phyloP scores from a whole-genome alignment of 495 filamentous ascomycete species.

The Daldinia caldariorum region DNA sequence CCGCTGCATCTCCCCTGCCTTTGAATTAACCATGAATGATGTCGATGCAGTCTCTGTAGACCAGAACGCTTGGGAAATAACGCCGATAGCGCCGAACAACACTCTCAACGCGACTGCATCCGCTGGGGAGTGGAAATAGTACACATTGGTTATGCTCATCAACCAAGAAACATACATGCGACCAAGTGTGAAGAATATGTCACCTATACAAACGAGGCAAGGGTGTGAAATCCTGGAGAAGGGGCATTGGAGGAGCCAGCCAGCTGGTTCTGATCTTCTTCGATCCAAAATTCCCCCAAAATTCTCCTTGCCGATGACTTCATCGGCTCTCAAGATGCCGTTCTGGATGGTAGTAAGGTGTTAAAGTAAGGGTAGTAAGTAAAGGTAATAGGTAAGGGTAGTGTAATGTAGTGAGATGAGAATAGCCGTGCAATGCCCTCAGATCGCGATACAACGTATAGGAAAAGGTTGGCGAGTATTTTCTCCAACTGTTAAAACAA shows the following conservation, averaged over 20 bases:
- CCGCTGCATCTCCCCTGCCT: slow-evolving; percentile 4
- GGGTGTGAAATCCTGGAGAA: slow-evolving; percentile 12
- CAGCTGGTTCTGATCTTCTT: slow-evolving; percentile 23
- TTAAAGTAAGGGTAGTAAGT: slow-evolving; percentile 12
- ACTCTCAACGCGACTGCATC: slow-evolving; percentile 29
- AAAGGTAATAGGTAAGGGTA: not conserved
- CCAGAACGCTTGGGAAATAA: slow-evolving; percentile 33
- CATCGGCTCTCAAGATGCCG: slow-evolving; percentile 36
- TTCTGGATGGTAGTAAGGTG: slow-evolving; percentile 22
- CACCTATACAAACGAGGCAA: slow-evolving; percentile 23
- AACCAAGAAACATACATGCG: slow-evolving; percentile 28
- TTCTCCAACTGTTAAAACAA: slow-evolving; percentile 29
- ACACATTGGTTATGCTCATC: slow-evolving; percentile 29
- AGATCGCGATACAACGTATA: slow-evolving; percentile 39
- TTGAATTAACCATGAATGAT: slow-evolving; percentile 33
- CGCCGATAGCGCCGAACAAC: slow-evolving; percentile 39
- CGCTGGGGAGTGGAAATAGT: slow-evolving; percentile 28
- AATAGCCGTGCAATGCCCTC: slow-evolving; percentile 34
- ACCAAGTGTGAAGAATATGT: slow-evolving; percentile 30
- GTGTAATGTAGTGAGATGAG: slow-evolving; percentile 36
- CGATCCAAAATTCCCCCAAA: slow-evolving; percentile 4
- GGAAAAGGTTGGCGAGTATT: slow-evolving; percentile 21
- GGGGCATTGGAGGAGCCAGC: slow-evolving; percentile 25
- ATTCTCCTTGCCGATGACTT: slow-evolving; percentile 33
- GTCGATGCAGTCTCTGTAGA: slow-evolving; percentile 30